Percentiles rank a stretch among this genome's conserved stretches.
Evolutionary conservation across 768 basidiomycete genomes (phyloP).

Genomic region (Pholiota molesta): DNA sequence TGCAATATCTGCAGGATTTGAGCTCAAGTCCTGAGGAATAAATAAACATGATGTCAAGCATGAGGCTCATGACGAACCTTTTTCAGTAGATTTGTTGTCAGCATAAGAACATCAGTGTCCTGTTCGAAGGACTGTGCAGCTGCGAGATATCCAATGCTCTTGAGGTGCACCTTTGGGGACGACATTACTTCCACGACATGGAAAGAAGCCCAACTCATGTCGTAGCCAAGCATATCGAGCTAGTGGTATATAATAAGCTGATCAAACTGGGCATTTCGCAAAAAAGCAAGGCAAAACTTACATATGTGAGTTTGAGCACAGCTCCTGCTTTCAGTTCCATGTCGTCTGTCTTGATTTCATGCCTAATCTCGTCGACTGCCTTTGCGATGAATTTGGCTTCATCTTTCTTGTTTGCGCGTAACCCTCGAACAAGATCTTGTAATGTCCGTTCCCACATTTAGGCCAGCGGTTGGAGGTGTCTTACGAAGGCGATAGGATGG

Average conservation of each 20-base stretch:
- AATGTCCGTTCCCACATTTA: conserved; percentile 96
- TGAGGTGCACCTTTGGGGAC: conserved; percentile 86
- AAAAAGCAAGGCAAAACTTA: conserved; percentile 44
- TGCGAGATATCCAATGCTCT: conserved; percentile 94
- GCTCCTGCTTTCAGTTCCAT: conserved; percentile 98
- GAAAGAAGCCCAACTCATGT: conserved; percentile 96
- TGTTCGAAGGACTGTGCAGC: conserved; percentile 89
- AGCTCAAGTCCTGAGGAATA: conserved; percentile 71
- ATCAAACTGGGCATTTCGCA: conserved; percentile 6
- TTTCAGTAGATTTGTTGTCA: conserved; percentile 94
- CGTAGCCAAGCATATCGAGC: conserved; percentile 97
- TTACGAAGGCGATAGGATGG: neutral
- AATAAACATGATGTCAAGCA: conserved; percentile 16
- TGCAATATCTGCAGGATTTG: conserved; percentile 74
- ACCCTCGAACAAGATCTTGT: conserved; percentile 92
- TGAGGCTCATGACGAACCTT: conserved; percentile 58
- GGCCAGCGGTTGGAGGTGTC: neutral
- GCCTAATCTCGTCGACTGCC: conserved; percentile 92
- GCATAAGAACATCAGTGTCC: conserved; percentile 96
- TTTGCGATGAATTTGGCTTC: conserved; percentile 90
- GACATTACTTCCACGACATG: conserved; percentile 99
- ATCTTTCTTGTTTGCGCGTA: conserved; percentile 94
- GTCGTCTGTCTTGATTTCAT: conserved; percentile 90
- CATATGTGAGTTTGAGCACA: conserved; percentile 94
- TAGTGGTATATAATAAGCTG: conserved; percentile 31